Conservation (phyloP, 352 stramenopile genomes). For the Pythium scleroteichum region DNA sequence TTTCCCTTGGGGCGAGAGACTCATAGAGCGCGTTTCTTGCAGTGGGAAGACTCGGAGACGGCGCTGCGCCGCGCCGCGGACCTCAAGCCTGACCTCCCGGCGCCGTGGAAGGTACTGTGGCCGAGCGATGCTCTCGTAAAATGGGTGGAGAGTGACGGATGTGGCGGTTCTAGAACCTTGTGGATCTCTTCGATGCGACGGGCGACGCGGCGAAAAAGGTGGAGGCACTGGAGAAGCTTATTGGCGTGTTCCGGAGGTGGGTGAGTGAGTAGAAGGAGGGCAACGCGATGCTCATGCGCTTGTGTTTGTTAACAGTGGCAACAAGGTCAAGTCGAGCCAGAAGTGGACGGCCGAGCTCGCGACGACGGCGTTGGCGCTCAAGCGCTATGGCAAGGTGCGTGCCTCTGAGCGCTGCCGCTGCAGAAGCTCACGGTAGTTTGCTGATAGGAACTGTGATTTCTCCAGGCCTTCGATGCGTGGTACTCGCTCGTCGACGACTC, state of each 20-base stretch:
- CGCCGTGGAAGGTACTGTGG: constrained; percentile 88
- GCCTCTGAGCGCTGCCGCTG: background rate
- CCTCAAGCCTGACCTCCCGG: constrained; percentile 71
- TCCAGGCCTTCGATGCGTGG: constrained; percentile 75
- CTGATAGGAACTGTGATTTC: too few species aligned
- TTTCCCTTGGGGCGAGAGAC: background rate
- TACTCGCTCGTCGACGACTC: constrained; percentile 58
- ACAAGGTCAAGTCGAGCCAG: constrained; percentile 78
- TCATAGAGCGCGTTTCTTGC: background rate
- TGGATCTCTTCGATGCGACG: constrained; percentile 66
- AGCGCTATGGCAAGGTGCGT: constrained; percentile 42
- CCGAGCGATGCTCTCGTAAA: too few species aligned
- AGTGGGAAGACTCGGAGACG: constrained; percentile 74
- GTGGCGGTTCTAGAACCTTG: constrained; percentile 50
- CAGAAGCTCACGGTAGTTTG: too few species aligned
- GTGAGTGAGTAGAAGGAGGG: background rate
- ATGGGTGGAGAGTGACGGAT: background rate
- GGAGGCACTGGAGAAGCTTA: constrained; percentile 69
- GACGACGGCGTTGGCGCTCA: constrained; percentile 48
- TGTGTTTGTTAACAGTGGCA: too few species aligned
- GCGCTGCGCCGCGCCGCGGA: constrained; percentile 64
- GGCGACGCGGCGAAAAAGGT: constrained; percentile 62
- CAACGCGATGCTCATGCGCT: too few species aligned
- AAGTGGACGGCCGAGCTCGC: constrained; percentile 80
- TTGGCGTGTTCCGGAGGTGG: constrained; percentile 67